These are phyloP conservation scores for Bipolaris gigantea DNA, from an alignment of 2,329 filamentous ascomycete genomes.

Conservation along the genomic window DNA sequence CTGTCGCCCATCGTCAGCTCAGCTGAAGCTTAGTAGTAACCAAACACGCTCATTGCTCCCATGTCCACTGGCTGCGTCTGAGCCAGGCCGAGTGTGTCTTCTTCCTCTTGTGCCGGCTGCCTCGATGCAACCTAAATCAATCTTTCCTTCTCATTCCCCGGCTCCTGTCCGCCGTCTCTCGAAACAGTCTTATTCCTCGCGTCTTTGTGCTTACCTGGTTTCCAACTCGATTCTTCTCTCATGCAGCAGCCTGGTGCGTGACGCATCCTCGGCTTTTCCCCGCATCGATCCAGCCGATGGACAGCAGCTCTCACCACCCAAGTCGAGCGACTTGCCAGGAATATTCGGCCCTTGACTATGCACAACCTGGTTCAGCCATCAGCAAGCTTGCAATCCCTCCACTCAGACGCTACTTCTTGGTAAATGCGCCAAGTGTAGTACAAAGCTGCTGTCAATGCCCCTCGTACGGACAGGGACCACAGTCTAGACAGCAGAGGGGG, in stretches of 20 bases:
- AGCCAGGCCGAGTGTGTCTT: constrained; percentile 18
- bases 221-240: not conserved
- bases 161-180: not conserved
- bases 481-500: not conserved
- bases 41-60: constrained; percentile 8
- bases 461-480: not conserved
- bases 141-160: constrained; percentile 11
- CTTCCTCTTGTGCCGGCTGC: not conserved
- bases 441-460: constrained; percentile 3
- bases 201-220: not conserved
- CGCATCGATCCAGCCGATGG: not conserved
- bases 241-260: not conserved
- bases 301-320: not conserved
- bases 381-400: not conserved
- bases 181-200: not conserved
- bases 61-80: constrained; percentile 7
- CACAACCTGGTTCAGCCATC: not conserved
- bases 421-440: not conserved
- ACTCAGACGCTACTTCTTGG: not conserved
- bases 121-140: constrained; percentile 2
- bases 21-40: constrained; percentile 20
- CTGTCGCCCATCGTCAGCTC: constrained; percentile 13
- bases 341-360: not conserved
- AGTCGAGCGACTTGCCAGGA: not conserved
- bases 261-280: not conserved